These are phyloP conservation scores for Lentithecium fluviatile DNA, from an alignment of 495 filamentous ascomycete genomes.

Conservation along the genomic window DNA sequence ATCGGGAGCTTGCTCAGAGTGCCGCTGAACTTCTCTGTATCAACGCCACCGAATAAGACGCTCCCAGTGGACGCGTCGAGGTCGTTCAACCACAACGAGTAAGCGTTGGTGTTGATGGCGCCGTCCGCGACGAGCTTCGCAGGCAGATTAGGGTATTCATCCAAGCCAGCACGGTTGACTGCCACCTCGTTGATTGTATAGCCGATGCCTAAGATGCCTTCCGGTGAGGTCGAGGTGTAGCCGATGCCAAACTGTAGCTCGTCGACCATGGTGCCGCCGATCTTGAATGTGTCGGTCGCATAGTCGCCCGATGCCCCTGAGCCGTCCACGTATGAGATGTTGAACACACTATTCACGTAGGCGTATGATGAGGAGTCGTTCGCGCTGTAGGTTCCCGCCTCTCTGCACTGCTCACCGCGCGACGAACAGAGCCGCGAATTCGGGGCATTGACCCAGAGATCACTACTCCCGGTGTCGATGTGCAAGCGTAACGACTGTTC, in stretches of 20 bases:
- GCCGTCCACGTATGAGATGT: conserved; percentile 89
- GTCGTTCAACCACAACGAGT: conserved; percentile 87
- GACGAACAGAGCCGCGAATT: conserved; percentile 59
- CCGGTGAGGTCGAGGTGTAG: conserved; percentile 64
- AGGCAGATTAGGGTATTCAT: conserved; percentile 76
- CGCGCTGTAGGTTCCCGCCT: conserved; percentile 54
- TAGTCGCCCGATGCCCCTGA: conserved; percentile 81
- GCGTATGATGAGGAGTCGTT: conserved; percentile 78
- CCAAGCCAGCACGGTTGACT: conserved; percentile 57
- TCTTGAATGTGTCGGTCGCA: conserved; percentile 69
- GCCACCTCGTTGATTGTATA: conserved; percentile 80
- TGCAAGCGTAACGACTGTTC: conserved; percentile 47
- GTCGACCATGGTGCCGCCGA: conserved; percentile 62
- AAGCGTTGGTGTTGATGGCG: conserved; percentile 76
- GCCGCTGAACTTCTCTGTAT: conserved; percentile 75
- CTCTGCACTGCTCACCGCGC: conserved; percentile 35
- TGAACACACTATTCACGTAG: conserved; percentile 75
- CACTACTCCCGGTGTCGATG: conserved; percentile 68
- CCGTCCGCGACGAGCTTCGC: conserved; percentile 67
- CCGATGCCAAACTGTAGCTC: conserved; percentile 85
- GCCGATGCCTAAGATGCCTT: conserved; percentile 91
- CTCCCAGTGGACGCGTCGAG: conserved; percentile 65
- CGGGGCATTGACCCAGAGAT: conserved; percentile 81
- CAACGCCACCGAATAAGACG: conserved; percentile 90
- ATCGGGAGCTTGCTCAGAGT: conserved; percentile 74